These are phyloP conservation scores for Schizochytrium sp. DNA, from an alignment of 108 stramenopile species.

Conservation along the genomic window DNA sequence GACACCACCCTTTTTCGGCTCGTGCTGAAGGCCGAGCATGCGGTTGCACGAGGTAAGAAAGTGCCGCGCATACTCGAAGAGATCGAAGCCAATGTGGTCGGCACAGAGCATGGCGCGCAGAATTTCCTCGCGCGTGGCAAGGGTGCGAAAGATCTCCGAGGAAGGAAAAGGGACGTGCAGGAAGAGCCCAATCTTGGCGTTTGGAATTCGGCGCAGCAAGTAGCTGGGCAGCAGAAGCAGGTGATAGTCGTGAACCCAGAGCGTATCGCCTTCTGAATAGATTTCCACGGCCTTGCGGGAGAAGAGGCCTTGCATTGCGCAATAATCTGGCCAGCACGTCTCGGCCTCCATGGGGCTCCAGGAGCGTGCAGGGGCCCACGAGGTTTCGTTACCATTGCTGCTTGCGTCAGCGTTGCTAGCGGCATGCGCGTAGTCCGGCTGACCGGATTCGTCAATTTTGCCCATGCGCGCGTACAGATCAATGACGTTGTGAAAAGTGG, in stretches of 20 bases:
- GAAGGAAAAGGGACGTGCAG: constrained; percentile 64
- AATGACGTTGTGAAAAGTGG: constrained; percentile 55
- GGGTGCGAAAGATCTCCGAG: constrained; percentile 58
- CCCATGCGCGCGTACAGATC: constrained; percentile 49
- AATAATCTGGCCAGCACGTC: constrained; percentile 65
- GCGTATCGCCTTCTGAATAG: constrained; percentile 56
- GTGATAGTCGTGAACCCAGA: constrained; percentile 64
- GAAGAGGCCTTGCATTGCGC: constrained; percentile 47
- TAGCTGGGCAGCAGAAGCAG: constrained; percentile 53
- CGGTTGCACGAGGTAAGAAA: constrained; percentile 55
- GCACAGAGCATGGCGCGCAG: constrained; percentile 60
- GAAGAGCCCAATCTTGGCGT: constrained; percentile 53
- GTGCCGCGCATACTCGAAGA: constrained; percentile 62
- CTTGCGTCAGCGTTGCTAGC: constrained; percentile 20
- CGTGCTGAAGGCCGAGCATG: constrained; percentile 65
- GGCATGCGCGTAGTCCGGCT: not conserved
- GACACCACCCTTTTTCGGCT: constrained; percentile 60
- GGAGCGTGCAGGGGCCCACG: constrained; percentile 18
- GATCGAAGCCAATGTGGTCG: constrained; percentile 61
- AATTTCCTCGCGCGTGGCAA: constrained; percentile 48
- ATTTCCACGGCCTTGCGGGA: constrained; percentile 52
- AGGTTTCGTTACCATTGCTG: constrained; percentile 68
- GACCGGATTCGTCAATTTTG: not conserved
- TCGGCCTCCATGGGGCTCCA: constrained; percentile 68
- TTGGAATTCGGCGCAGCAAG: constrained; percentile 27